Evolutionary conservation across 2,329 filamentous ascomycete species (phyloP).

Genomic region (Penicillium thymicola): DNA sequence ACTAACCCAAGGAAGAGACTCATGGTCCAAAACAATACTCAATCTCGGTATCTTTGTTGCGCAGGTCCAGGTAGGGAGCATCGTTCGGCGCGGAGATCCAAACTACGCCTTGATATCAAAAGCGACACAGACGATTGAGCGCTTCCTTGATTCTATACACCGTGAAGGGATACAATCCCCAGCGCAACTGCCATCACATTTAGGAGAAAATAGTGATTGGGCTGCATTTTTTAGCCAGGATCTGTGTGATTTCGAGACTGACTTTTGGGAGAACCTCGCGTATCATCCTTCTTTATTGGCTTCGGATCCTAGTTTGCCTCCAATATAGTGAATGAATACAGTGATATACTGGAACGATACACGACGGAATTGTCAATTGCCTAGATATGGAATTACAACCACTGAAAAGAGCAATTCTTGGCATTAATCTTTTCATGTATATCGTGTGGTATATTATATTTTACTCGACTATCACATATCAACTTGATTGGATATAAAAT

Average conservation of each 20-base stretch:
- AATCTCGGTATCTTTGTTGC: conserved; percentile 29
- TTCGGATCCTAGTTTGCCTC: conserved; percentile 18
- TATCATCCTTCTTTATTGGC: conserved; percentile 27
- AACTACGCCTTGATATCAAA: conserved; percentile 27
- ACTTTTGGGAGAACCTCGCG: conserved; percentile 27
- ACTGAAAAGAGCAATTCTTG: neutral
- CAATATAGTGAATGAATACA: conserved; percentile 1
- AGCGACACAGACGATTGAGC: conserved; percentile 26
- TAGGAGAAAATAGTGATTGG: conserved; percentile 21
- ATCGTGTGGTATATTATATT: neutral
- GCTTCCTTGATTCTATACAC: conserved; percentile 27
- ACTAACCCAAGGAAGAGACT: conserved; percentile 3
- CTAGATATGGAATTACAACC: neutral
- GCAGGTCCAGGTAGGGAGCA: conserved; percentile 25
- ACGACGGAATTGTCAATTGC: neutral
- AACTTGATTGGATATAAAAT: neutral
- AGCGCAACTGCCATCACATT: conserved; percentile 8
- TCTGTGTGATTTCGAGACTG: conserved; percentile 28
- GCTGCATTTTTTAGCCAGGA: conserved; percentile 23
- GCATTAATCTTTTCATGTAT: neutral
- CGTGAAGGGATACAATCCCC: conserved; percentile 9
- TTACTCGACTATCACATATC: neutral
- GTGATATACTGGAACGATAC: neutral
- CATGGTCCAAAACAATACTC: conserved; percentile 19
- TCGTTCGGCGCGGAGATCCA: conserved; percentile 24